Percentiles rank a stretch among this genome's conserved stretches.
Conservation (phyloP, 2,329 filamentous ascomycete genomes). For the Ceratocystis eucalypticola region DNA sequence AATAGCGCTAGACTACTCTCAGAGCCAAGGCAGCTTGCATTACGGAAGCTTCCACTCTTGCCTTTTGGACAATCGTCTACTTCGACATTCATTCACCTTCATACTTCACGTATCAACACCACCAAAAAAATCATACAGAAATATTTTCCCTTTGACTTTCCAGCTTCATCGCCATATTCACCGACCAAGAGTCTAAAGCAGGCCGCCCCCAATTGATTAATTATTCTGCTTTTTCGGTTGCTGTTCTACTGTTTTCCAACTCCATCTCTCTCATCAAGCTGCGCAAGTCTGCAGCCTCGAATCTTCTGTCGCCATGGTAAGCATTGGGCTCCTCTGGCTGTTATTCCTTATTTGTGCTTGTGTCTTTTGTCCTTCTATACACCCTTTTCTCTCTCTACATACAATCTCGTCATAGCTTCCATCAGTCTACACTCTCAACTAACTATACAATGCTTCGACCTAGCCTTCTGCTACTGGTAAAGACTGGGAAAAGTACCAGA, state of each 20-base stretch:
- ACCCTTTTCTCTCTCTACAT: neutral
- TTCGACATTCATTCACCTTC: neutral
- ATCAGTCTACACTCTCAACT: too few species aligned
- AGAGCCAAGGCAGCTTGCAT: conserved; percentile 16
- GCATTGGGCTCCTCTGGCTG: neutral
- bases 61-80: neutral
- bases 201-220: neutral
- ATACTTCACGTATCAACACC: neutral
- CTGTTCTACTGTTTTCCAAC: neutral
- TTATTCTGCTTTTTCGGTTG: neutral
- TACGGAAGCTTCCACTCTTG: conserved; percentile 14
- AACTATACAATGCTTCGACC: neutral
- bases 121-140: neutral
- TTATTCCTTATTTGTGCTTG: neutral
- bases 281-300: conserved; percentile 7
- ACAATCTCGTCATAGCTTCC: neutral
- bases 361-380: neutral
- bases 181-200: neutral
- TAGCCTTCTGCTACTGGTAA: conserved; percentile 87
- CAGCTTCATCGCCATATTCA: neutral
- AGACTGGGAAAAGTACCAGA: conserved; percentile 98
- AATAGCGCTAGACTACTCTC: neutral
- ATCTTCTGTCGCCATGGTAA: conserved; percentile 12
- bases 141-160: neutral
- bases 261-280: neutral